These are phyloP conservation scores for Fusarium multiceps DNA, from an alignment of 2,329 filamentous ascomycete species.

Conservation along the genomic window DNA sequence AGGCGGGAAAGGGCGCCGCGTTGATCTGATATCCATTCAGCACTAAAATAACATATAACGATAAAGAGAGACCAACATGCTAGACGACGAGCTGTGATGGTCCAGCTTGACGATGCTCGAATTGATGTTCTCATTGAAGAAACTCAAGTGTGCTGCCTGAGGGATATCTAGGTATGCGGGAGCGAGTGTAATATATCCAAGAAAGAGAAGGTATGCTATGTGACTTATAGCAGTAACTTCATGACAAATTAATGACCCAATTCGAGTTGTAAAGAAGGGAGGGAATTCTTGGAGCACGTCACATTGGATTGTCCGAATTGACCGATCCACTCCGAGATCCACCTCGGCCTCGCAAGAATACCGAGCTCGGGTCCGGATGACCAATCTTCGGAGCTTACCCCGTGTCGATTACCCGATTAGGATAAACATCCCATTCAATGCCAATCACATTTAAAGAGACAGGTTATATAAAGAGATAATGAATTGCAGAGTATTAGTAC, in stretches of 20 bases:
- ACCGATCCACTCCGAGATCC: conserved; percentile 9
- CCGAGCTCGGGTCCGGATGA: conserved; percentile 3
- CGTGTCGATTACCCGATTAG: not conserved
- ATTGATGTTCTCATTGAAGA: conserved; percentile 16
- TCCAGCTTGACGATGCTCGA: conserved; percentile 13
- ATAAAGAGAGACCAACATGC: conserved; percentile 41
- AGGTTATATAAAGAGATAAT: fast-evolving
- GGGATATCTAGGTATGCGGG: no score
- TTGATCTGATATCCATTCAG: conserved; percentile 39
- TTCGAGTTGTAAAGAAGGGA: not conserved
- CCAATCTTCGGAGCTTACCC: conserved; percentile 1
- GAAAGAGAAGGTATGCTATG: not conserved
- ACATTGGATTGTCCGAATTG: conserved; percentile 1
- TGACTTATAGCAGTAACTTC: not conserved
- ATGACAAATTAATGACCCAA: not conserved
- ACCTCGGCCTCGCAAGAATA: conserved; percentile 16
- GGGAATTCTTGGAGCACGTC: not conserved
- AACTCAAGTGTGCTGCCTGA: no score
- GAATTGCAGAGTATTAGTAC: conserved; percentile 2
- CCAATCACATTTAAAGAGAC: not conserved
- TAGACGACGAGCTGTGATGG: conserved; percentile 18
- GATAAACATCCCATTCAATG: not conserved
- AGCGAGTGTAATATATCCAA: no score
- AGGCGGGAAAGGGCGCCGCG: conserved; percentile 11
- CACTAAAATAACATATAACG: conserved; percentile 27